These are phyloP conservation scores for Grigorovia transvaalensis DNA, from an alignment of 805 yeast genomes.

Conservation along the genomic window DNA sequence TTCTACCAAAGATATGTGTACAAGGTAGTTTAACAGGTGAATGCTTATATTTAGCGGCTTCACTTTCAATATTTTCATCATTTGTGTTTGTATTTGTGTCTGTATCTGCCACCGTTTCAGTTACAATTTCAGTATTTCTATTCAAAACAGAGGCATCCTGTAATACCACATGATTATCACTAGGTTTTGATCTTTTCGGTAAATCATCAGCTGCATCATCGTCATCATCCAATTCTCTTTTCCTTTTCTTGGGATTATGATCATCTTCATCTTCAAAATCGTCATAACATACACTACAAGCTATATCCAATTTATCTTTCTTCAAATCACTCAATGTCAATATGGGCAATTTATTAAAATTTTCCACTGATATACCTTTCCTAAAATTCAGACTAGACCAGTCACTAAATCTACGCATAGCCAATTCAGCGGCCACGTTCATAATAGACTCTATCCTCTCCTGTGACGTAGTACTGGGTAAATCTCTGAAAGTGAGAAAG, in stretches of 20 bases:
- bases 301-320: conserved; percentile 13
- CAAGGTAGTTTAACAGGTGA: conserved; percentile 71
- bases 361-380: conserved; percentile 43
- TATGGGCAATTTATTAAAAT: conserved; percentile 42
- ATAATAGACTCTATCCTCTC: conserved; percentile 50
- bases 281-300: conserved; percentile 64
- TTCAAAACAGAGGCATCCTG: too few relatives aligned
- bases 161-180: too few relatives aligned
- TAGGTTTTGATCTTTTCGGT: neutral
- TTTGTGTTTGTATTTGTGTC: conserved; percentile 2
- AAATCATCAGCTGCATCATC: conserved; percentile 3
- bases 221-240: conserved; percentile 19
- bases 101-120: conserved; percentile 2
- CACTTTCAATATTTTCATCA: conserved; percentile 7
- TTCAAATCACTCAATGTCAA: conserved; percentile 25
- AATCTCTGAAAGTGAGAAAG: conserved; percentile 57
- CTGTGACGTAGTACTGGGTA: conserved; percentile 49
- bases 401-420: conserved; percentile 50
- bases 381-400: conserved; percentile 33
- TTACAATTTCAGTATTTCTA: conserved; percentile 1
- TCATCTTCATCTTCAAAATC: conserved; percentile 29
- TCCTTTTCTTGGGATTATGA: conserved; percentile 16
- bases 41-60: conserved; percentile 35
- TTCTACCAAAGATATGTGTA: conserved; percentile 74
- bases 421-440: conserved; percentile 59